Conservation (phyloP, 2,329 filamentous ascomycete genomes). For the Trichoderma atroviride region DNA sequence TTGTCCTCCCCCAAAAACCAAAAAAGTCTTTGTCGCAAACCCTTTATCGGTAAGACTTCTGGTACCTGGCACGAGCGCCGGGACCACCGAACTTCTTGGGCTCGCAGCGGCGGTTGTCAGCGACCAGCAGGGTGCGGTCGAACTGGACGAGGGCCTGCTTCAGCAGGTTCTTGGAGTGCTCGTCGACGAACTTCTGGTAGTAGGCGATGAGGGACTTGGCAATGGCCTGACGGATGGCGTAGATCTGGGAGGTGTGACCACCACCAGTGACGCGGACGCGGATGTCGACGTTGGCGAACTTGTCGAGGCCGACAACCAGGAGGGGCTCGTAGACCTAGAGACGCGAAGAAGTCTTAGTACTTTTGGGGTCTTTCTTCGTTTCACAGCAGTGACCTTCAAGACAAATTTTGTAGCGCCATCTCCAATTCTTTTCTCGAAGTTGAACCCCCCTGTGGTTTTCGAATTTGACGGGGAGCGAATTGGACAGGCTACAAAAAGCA, state of each 20-base stretch:
- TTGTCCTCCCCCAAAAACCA: neutral
- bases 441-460: neutral
- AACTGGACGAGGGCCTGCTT: slow-evolving; percentile 96
- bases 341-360: slow-evolving; percentile 30
- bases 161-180: slow-evolving; percentile 99
- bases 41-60: slow-evolving; percentile 97
- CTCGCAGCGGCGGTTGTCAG: slow-evolving; percentile 98
- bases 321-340: slow-evolving; percentile 93
- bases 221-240: slow-evolving; percentile 98
- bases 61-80: slow-evolving; percentile 94
- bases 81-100: slow-evolving; percentile 97
- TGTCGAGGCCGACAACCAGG: slow-evolving; percentile 95
- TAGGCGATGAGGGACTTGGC: slow-evolving; percentile 78
- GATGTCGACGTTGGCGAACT: slow-evolving; percentile 96
- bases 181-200: slow-evolving; percentile 99
- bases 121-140: slow-evolving; percentile 96
- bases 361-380: neutral
- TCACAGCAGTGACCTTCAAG: neutral
- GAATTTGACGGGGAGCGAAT: neutral
- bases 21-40: neutral
- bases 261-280: slow-evolving; percentile 93
- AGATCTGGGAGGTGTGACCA: slow-evolving; percentile 97
- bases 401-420: slow-evolving; percentile 7
- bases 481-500: slow-evolving; percentile 7
- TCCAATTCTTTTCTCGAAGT: neutral